Conservation (phyloP, 306 rosid genomes). For the Rubus idaeus region DNA sequence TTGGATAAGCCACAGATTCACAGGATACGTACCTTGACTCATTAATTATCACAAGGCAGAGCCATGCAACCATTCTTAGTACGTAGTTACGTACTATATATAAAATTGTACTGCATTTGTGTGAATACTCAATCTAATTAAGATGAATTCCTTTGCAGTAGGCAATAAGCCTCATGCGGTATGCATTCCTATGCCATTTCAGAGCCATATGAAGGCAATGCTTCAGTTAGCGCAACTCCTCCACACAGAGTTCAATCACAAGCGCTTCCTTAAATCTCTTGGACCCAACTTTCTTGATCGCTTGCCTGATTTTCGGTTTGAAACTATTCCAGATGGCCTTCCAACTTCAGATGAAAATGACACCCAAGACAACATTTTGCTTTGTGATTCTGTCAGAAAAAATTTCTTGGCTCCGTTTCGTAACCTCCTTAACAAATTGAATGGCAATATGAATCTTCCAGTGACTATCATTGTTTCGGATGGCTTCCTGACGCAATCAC, state of each 20-base stretch:
- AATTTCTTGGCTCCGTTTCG: not conserved
- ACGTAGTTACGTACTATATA: too few relatives aligned
- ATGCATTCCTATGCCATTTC: not conserved
- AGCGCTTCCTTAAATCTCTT: not conserved
- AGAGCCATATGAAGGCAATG: conserved; percentile 20
- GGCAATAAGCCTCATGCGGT: conserved; percentile 7
- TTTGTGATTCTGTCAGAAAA: not conserved
- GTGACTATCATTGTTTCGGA: conserved; percentile 4
- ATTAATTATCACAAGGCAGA: not conserved
- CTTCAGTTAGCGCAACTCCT: not conserved
- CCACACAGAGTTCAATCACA: not conserved
- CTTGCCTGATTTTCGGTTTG: not conserved
- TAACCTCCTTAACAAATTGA: not conserved
- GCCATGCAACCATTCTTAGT: not conserved
- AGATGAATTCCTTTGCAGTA: not conserved
- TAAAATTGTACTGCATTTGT: not conserved
- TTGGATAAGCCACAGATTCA: not conserved
- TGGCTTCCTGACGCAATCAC: conserved; percentile 1
- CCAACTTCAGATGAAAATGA: conserved; percentile 1
- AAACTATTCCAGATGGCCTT: conserved; percentile 9
- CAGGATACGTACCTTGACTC: not conserved
- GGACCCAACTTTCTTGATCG: not conserved
- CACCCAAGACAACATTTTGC: not conserved
- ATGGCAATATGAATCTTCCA: not conserved
- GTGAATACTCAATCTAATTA: not conserved